These are phyloP conservation scores for Acer negundo DNA, from an alignment of 345 rosid species.

Conservation along the genomic window DNA sequence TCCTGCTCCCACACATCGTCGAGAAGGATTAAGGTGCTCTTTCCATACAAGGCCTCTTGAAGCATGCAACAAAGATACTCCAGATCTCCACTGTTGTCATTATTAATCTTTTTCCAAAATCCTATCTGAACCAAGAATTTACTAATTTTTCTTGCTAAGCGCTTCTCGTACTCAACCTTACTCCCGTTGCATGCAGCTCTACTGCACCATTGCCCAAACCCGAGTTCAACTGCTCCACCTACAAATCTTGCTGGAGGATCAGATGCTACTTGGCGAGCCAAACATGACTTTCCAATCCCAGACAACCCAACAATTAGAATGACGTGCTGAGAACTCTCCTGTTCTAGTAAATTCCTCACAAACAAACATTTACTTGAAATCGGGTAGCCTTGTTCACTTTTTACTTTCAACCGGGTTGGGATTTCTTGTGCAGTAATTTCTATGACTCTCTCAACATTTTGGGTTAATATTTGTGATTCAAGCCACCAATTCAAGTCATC, in stretches of 20 bases:
- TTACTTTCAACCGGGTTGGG: conserved; percentile 27
- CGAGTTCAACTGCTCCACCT: conserved; percentile 35
- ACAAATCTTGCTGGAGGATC: conserved; percentile 25
- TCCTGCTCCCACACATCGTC: conserved; percentile 47
- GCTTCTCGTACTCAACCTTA: conserved; percentile 33
- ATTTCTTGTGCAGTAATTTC: conserved; percentile 28
- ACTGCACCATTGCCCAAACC: conserved; percentile 40
- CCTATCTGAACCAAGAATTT: conserved; percentile 36
- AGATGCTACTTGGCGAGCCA: conserved; percentile 41
- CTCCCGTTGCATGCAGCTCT: conserved; percentile 35
- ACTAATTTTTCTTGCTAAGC: conserved; percentile 32
- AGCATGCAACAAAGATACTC: conserved; percentile 36
- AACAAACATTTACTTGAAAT: conserved; percentile 26
- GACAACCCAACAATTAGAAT: conserved; percentile 36
- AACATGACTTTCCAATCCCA: conserved; percentile 39
- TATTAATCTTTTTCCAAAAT: conserved; percentile 29
- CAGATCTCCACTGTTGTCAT: conserved; percentile 33
- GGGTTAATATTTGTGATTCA: conserved; percentile 35
- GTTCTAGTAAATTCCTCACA: conserved; percentile 29
- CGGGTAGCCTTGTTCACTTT: conserved; percentile 32
- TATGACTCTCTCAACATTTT: conserved; percentile 30
- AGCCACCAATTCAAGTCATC: conserved; percentile 39
- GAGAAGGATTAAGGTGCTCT: conserved; percentile 34
- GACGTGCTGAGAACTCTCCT: conserved; percentile 24
- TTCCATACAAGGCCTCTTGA: conserved; percentile 39